Percentiles rank a stretch among this genome's conserved stretches.
phyloP scores from a whole-genome alignment of 2,329 filamentous ascomycete species.

The Parascedosporium putredinis region DNA sequence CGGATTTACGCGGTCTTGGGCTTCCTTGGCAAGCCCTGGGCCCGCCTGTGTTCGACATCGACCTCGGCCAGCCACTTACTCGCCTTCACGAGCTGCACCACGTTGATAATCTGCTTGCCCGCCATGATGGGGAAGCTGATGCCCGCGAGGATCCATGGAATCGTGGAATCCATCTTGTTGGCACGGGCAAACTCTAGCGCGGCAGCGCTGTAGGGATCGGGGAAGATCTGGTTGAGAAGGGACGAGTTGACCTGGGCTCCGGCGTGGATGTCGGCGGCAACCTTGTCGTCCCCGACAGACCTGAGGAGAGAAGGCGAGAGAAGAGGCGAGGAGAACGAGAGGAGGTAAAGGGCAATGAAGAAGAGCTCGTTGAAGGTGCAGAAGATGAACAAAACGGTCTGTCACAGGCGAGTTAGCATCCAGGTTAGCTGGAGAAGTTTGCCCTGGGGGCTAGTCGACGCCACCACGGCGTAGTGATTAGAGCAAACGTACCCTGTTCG shows the following conservation, averaged over 20 bases:
- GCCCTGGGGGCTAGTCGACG: too few relatives aligned
- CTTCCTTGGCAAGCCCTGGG: constrained; percentile 41
- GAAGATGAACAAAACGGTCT: constrained; percentile 85
- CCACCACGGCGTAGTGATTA: neutral
- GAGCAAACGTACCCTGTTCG: constrained; percentile 67
- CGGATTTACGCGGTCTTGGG: constrained; percentile 19
- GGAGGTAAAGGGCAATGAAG: constrained; percentile 95
- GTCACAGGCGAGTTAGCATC: constrained; percentile 5
- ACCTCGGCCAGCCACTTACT: constrained; percentile 87
- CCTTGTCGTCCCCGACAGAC: constrained; percentile 42
- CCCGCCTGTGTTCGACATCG: constrained; percentile 57
- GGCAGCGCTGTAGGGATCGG: constrained; percentile 82
- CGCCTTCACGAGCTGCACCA: constrained; percentile 88
- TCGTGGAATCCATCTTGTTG: constrained; percentile 77
- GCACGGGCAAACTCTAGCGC: constrained; percentile 86
- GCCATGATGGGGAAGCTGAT: constrained; percentile 81
- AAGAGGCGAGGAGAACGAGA: constrained; percentile 87
- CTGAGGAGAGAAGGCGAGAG: constrained; percentile 76
- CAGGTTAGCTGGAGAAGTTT: neutral
- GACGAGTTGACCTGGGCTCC: constrained; percentile 62
- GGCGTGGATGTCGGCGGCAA: constrained; percentile 44
- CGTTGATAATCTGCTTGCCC: constrained; percentile 86
- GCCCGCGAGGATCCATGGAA: constrained; percentile 61
- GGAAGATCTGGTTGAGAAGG: constrained; percentile 64
- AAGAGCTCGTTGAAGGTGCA: constrained; percentile 90